Evolutionary conservation across 2,329 filamentous ascomycete genomes (phyloP).

Genomic region (Trichothecium roseum): DNA sequence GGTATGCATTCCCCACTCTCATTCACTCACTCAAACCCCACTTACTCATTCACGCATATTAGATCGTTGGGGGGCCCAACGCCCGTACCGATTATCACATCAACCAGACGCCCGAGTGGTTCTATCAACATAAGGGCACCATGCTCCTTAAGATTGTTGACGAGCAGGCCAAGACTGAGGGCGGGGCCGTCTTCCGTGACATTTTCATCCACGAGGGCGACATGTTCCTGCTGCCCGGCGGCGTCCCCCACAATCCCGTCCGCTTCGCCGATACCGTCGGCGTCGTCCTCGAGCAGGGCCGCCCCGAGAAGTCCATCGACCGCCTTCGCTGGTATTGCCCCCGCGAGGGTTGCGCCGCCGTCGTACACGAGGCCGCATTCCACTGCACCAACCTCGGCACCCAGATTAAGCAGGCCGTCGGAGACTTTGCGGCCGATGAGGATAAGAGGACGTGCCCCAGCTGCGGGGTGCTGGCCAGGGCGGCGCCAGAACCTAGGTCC

Average conservation of each 20-base stretch:
- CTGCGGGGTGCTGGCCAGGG: constrained; percentile 69
- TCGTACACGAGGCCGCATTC: constrained; percentile 81
- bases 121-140: constrained; percentile 88
- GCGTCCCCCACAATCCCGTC: constrained; percentile 94
- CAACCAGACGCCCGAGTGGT: constrained; percentile 93
- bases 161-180: constrained; percentile 22
- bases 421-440: constrained; percentile 61
- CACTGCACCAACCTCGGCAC: constrained; percentile 84
- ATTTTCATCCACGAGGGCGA: constrained; percentile 86
- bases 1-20: constrained; percentile 29
- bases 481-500: constrained; percentile 49
- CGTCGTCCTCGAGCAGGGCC: constrained; percentile 78
- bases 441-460: constrained; percentile 62
- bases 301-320: constrained; percentile 62
- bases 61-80: constrained; percentile 93
- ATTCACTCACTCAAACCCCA: neutral
- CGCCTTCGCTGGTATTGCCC: constrained; percentile 84
- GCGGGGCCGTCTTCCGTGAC: constrained; percentile 64
- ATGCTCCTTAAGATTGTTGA: constrained; percentile 94
- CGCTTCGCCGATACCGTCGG: constrained; percentile 92
- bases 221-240: constrained; percentile 85
- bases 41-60: too few relatives aligned
- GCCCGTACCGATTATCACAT: constrained; percentile 97
- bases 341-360: constrained; percentile 40
- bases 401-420: constrained; percentile 87